Evolutionary conservation across 192 early-diverging fungal genomes (phyloP).

Genomic region (Jimgerdemannia lactiflua): DNA sequence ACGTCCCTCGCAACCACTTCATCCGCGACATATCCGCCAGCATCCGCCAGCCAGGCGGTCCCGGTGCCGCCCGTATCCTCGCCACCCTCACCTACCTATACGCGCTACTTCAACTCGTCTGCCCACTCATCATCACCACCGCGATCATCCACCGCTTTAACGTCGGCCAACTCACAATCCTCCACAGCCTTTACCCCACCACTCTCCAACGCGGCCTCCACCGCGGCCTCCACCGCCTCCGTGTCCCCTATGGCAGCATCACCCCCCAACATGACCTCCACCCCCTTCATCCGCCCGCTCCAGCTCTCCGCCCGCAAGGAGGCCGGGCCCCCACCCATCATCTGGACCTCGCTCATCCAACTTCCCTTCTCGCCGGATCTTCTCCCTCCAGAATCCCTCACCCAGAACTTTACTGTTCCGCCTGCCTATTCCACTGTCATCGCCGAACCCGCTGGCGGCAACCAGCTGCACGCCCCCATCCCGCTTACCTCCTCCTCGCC

Average conservation of each 20-base stretch:
- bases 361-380: constrained; percentile 29
- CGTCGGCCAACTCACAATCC: background rate
- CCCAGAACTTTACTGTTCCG: constrained; percentile 25
- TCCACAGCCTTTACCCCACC: background rate
- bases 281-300: background rate
- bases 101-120: too few species aligned
- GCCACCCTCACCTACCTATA: background rate
- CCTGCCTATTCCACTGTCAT: constrained; percentile 29
- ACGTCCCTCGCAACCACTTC: too few species aligned
- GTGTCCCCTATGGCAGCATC: too few species aligned
- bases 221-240: constrained; percentile 10
- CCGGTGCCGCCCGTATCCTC: background rate
- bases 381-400: constrained; percentile 19
- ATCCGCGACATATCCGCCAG: background rate
- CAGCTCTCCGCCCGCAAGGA: too few species aligned
- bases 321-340: constrained; percentile 6
- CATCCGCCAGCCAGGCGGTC: background rate
- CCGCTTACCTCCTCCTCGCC: constrained; percentile 20
- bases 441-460: constrained; percentile 2
- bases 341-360: constrained; percentile 27
- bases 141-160: too few species aligned
- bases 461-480: constrained; percentile 18
- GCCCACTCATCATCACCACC: too few species aligned
- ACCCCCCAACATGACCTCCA: too few species aligned
- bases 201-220: background rate